Evolutionary conservation across 164 flowering plant genomes (phyloP).

Genomic region (Annona cherimola): DNA sequence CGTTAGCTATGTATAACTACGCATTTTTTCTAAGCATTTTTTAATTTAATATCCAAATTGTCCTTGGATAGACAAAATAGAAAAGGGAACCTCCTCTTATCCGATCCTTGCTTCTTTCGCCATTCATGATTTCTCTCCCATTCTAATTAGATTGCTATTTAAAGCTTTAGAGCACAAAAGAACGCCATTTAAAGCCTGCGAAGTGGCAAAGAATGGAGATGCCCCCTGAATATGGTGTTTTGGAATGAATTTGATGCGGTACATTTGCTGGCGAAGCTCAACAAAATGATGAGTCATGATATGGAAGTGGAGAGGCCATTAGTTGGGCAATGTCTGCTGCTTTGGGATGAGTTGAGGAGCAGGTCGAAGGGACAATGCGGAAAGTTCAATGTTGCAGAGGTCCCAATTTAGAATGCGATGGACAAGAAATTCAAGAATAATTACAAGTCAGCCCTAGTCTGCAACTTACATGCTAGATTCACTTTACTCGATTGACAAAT

Average conservation of each 20-base stretch:
- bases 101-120: too few relatives aligned
- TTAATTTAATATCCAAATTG: too few relatives aligned
- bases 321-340: conserved; percentile 79
- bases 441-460: conserved; percentile 96
- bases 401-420: conserved; percentile 54
- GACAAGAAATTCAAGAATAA: conserved; percentile 82
- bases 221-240: conserved; percentile 58
- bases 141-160: too few relatives aligned
- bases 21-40: too few relatives aligned
- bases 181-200: conserved; percentile 29
- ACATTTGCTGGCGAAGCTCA: conserved; percentile 54
- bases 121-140: too few relatives aligned
- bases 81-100: too few relatives aligned
- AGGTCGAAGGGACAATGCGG: conserved; percentile 80
- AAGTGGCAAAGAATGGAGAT: conserved; percentile 48
- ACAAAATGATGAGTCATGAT: conserved; percentile 63
- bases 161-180: too few relatives aligned
- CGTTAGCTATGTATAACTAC: too few relatives aligned
- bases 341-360: conserved; percentile 73
- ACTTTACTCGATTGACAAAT: conserved; percentile 77
- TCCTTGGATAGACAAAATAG: too few relatives aligned
- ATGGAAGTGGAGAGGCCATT: conserved; percentile 79
- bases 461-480: conserved; percentile 95
- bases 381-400: conserved; percentile 58
- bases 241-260: conserved; percentile 85